These are phyloP conservation scores for Haplographium delicatum DNA, from an alignment of 495 filamentous ascomycete genomes.

Conservation along the genomic window DNA sequence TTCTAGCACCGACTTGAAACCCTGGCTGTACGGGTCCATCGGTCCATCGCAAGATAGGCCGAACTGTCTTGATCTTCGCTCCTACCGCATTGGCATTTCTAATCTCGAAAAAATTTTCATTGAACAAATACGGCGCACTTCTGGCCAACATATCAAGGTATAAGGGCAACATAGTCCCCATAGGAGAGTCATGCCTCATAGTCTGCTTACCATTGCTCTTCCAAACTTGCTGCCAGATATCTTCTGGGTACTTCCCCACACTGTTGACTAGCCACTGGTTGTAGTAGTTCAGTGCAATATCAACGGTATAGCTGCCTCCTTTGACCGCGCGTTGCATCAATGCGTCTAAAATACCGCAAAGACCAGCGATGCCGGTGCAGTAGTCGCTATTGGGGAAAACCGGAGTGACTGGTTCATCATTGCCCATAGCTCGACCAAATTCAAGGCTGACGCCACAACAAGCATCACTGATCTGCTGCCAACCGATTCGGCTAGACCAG, in stretches of 20 bases:
- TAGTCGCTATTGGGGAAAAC: constrained; percentile 32
- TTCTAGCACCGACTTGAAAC: constrained; percentile 4
- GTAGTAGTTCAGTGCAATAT: constrained; percentile 14
- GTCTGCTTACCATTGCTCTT: not conserved
- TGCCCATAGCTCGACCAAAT: constrained; percentile 17
- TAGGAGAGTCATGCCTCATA: constrained; percentile 9
- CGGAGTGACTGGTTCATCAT: constrained; percentile 25
- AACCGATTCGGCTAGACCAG: constrained; percentile 43
- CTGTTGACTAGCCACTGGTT: constrained; percentile 7
- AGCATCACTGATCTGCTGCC: constrained; percentile 49
- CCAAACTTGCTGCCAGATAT: constrained; percentile 8
- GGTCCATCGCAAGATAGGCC: constrained; percentile 1
- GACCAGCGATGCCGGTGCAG: constrained; percentile 25
- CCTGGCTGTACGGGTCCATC: not conserved
- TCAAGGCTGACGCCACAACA: not conserved
- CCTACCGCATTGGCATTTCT: not conserved
- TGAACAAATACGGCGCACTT: not conserved
- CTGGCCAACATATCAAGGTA: not conserved
- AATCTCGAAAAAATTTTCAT: constrained; percentile 10
- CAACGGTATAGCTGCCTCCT: constrained; percentile 8
- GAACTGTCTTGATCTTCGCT: constrained; percentile 1
- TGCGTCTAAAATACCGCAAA: constrained; percentile 9
- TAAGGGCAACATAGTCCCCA: not conserved
- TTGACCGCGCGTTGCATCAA: not conserved
- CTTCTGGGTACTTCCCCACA: constrained; percentile 5